A percentile compares a stretch with the other conserved stretches of the same genome.
These are phyloP conservation scores for Phytophthora crassamura DNA, from an alignment of 352 stramenopile genomes.

Conservation along the genomic window DNA sequence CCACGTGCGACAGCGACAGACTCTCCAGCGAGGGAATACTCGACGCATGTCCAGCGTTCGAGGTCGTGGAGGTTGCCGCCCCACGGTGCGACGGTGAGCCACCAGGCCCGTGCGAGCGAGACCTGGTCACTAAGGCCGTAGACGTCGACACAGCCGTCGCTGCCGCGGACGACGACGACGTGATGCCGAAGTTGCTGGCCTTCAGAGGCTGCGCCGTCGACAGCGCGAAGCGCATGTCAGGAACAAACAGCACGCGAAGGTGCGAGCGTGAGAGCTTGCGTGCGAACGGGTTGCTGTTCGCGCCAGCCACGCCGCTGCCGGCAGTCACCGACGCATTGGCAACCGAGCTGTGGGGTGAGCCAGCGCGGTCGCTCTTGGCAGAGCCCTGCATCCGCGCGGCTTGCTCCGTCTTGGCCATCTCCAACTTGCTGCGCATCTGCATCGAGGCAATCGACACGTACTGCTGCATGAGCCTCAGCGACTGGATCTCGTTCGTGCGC, in stretches of 20 bases:
- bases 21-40: conserved; percentile 66
- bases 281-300: conserved; percentile 52
- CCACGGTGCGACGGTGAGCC: conserved; percentile 34
- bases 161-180: conserved; percentile 29
- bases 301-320: conserved; percentile 20
- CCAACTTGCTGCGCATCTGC: conserved; percentile 91
- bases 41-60: conserved; percentile 22
- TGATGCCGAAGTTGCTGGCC: conserved; percentile 48
- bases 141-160: conserved; percentile 31
- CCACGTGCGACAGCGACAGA: conserved; percentile 74
- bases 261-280: conserved; percentile 68
- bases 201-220: conserved; percentile 61
- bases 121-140: conserved; percentile 53
- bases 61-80: conserved; percentile 17
- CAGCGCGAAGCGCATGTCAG: conserved; percentile 70
- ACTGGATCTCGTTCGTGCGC: conserved; percentile 80
- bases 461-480: conserved; percentile 86
- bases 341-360: conserved; percentile 33
- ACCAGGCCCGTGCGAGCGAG: conserved; percentile 27
- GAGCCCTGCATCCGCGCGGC: conserved; percentile 67
- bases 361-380: conserved; percentile 40
- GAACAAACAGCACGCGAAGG: conserved; percentile 64
- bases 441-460: conserved; percentile 89
- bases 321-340: conserved; percentile 37
- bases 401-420: conserved; percentile 85